Percentiles rank a stretch among this genome's conserved stretches.
Evolutionary conservation across 768 basidiomycete species (phyloP).

Genomic region (Chalciporus sphaerocephalus): DNA sequence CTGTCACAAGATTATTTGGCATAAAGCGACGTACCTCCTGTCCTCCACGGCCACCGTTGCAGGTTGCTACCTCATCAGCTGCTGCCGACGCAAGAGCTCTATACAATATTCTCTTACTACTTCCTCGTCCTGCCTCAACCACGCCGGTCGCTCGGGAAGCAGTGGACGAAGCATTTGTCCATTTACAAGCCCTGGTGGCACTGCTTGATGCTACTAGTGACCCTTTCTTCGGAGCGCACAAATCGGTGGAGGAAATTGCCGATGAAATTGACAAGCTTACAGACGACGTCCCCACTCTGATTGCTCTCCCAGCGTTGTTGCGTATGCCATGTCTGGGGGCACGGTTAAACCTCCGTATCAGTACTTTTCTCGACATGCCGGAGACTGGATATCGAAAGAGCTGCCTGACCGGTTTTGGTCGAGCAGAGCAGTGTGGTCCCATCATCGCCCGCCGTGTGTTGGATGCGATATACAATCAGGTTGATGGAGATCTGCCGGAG

Average conservation of each 20-base stretch:
- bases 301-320: conserved; percentile 66
- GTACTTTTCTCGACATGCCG: conserved; percentile 49
- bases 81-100: conserved; percentile 58
- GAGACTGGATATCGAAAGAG: conserved; percentile 64
- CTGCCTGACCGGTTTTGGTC: conserved; percentile 69
- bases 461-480: conserved; percentile 40
- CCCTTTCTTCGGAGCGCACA: conserved; percentile 24
- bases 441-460: conserved; percentile 56
- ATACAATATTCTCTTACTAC: conserved; percentile 52
- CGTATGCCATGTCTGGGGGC: conserved; percentile 35
- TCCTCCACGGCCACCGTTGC: conserved; percentile 68
- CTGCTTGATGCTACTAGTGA: conserved; percentile 51
- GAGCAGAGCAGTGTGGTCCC: conserved; percentile 69
- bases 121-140: conserved; percentile 58
- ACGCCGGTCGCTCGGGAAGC: conserved; percentile 69
- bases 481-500: conserved; percentile 28
- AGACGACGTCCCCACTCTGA: conserved; percentile 65
- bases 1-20: conserved; percentile 54
- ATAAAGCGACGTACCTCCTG: conserved; percentile 64
- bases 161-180: conserved; percentile 73
- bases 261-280: conserved; percentile 51
- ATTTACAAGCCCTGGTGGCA: conserved; percentile 50
- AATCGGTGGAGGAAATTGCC: conserved; percentile 24
- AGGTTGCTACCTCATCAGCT: conserved; percentile 39
- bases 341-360: conserved; percentile 2